These are phyloP conservation scores for Pseudozyma sp. DNA, from an alignment of 1,284 basidiomycete genomes.

Conservation along the genomic window DNA sequence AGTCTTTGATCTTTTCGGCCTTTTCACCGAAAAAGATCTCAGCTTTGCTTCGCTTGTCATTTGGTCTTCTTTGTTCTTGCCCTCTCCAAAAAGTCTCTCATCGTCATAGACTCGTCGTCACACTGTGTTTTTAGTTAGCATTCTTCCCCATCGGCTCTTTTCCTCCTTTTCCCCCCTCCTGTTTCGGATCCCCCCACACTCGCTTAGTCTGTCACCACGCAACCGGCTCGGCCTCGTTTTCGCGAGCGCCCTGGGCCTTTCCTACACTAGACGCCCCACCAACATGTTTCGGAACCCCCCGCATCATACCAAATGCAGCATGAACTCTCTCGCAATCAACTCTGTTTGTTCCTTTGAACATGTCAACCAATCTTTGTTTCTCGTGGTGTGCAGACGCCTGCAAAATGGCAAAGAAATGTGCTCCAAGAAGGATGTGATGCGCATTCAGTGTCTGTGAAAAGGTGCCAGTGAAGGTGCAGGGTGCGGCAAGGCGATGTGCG, in stretches of 20 bases:
- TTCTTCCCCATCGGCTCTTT: slow-evolving; percentile 14
- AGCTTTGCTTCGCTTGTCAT: no score
- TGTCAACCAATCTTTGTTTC: slow-evolving; percentile 1
- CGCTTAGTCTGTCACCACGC: slow-evolving; percentile 20
- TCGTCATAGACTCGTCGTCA: slow-evolving; percentile 20
- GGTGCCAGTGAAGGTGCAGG: not conserved
- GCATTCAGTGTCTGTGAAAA: not conserved
- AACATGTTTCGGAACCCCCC: slow-evolving; percentile 15
- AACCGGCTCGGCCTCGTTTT: slow-evolving; percentile 14
- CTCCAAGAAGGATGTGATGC: not conserved
- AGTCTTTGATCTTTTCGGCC: no score
- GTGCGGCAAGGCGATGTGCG: not conserved
- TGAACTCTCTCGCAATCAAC: slow-evolving; percentile 34
- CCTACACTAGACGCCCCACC: slow-evolving; percentile 14
- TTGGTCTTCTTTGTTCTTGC: not conserved
- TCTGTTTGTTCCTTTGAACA: slow-evolving; percentile 16
- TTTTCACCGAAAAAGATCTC: no score
- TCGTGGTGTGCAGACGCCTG: no score
- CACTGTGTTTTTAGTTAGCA: slow-evolving; percentile 48
- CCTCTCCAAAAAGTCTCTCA: slow-evolving; percentile 22
- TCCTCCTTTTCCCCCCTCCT: not conserved
- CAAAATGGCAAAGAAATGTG: not conserved
- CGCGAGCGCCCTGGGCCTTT: slow-evolving; percentile 10
- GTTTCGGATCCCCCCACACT: slow-evolving; percentile 3
- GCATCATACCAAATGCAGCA: slow-evolving; percentile 21